Evolutionary conservation across 768 basidiomycete genomes (phyloP), one percentile per base, ranked within the genome.

Genomic region (Tulasnella sp.): DNA sequence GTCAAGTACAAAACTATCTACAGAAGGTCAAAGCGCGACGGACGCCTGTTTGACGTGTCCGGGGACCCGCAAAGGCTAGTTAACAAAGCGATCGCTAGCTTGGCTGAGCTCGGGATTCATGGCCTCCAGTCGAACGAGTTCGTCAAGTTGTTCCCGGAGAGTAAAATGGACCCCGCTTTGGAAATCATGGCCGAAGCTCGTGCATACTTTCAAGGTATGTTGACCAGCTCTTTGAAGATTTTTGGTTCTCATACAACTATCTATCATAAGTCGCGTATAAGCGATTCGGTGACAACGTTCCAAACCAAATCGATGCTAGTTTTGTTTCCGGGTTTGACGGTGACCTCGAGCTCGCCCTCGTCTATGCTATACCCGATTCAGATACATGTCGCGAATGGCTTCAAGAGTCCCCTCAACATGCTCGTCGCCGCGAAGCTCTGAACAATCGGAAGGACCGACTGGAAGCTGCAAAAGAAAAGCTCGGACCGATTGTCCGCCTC

Each of bases 211-310:
- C 76, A 77, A 67, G 75, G 75, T 71, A n/a, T n/a, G n/a, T n/a
- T n/a, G n/a, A n/a, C n/a, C n/a, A n/a, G n/a, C n/a, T n/a, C n/a
- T n/a, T n/a, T n/a, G n/a, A n/a, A n/a, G n/a, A n/a, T n/a, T n/a
- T n/a, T n/a, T n/a, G n/a, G n/a, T n/a, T n/a, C 67, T 45, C 3
- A 11, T 31, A 11, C 89, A 8, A 81, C 80, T n/a, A 84, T 81
- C 0, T 81, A 1, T 25, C 6, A 11, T 31, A 75, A 91, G 89
- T 90, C 1, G 86, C 88, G 0, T 89, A 88, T 80, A 89, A 90
- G 80, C 85, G 89, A 0, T 86, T 89, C 76, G 83, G 83, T 0
- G 90, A 91, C 79, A 86, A 85, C 64, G 80, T 91, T 6, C 88
- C 90, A 5, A 82, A 87, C 42, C 85, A 87, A 3, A 87, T 91